Conservation (phyloP, 345 rosid genomes). For the Aquilaria yunnanensis region DNA sequence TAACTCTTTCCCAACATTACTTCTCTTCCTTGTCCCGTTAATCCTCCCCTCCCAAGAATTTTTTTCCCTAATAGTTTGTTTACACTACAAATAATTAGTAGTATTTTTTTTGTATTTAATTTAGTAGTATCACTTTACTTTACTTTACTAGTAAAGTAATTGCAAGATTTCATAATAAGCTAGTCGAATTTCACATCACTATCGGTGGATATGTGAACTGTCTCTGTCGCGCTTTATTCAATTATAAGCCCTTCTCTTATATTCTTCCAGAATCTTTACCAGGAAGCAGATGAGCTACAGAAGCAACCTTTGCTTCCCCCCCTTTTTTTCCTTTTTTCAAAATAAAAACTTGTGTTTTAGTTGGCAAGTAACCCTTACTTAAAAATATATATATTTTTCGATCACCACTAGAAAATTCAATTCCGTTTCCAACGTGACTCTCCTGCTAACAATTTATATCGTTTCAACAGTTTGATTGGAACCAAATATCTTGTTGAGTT, state of each 20-base stretch:
- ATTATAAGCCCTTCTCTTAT: neutral
- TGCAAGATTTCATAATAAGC: no score
- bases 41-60: no score
- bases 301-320: slow-evolving; percentile 6
- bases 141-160: no score
- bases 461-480: neutral
- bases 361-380: slow-evolving; percentile 11
- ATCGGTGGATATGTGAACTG: no score
- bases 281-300: slow-evolving; percentile 7
- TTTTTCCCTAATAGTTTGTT: no score
- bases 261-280: neutral
- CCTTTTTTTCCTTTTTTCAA: neutral
- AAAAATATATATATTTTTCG: neutral
- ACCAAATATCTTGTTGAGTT: neutral
- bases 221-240: neutral
- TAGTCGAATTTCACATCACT: no score
- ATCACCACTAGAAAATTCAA: neutral
- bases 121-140: no score
- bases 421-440: neutral
- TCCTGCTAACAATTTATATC: neutral
- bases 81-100: no score
- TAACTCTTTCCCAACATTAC: no score
- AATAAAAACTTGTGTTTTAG: neutral
- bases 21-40: no score
- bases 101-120: no score